These are phyloP conservation scores for Trapa bicornis DNA, from an alignment of 345 rosid species.

Conservation along the genomic window DNA sequence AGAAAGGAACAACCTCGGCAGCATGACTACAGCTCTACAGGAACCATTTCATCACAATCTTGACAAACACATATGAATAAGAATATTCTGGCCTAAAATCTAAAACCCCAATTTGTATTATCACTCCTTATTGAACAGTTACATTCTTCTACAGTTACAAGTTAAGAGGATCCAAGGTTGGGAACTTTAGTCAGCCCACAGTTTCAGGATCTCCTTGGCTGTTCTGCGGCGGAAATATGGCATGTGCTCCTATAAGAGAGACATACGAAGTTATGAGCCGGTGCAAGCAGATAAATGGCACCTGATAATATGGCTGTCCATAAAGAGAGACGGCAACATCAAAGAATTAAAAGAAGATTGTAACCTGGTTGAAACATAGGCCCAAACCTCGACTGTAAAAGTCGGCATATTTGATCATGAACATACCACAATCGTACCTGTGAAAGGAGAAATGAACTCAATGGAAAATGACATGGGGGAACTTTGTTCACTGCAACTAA, in stretches of 20 bases:
- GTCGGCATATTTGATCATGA: slow-evolving; percentile 93
- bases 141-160: neutral
- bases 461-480: neutral
- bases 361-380: slow-evolving; percentile 84
- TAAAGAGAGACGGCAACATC: neutral
- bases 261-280: neutral
- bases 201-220: slow-evolving; percentile 72
- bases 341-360: neutral
- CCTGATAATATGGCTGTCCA: neutral
- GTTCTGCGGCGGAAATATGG: slow-evolving; percentile 85
- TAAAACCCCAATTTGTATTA: neutral
- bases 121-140: neutral
- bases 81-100: neutral
- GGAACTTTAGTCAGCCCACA: slow-evolving; percentile 61
- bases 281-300: neutral
- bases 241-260: slow-evolving; percentile 60
- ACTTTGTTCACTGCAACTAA: neutral
- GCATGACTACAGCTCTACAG: neutral
- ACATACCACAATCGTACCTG: slow-evolving; percentile 97
- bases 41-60: neutral
- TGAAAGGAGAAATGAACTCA: neutral
- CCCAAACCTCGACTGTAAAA: slow-evolving; percentile 77
- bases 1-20: no score
- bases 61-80: neutral
- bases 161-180: neutral